These are phyloP conservation scores for Eimeria sp. DNA, from an alignment of 169 alveolate species.

Conservation along the genomic window DNA sequence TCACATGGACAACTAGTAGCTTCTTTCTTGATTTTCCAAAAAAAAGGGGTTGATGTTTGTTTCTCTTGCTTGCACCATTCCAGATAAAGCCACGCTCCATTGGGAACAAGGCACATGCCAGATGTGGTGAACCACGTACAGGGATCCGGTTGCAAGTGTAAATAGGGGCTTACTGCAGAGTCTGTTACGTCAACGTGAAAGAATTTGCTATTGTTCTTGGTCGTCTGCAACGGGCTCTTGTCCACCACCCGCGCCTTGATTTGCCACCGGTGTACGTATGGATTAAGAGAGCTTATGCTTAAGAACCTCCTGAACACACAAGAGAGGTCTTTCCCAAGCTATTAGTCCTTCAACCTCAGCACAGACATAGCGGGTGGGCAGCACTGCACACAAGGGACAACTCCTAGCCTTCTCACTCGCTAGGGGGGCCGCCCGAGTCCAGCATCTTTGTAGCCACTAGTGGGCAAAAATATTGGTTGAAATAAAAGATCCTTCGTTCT, in stretches of 20 bases:
- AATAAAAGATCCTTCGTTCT: background rate
- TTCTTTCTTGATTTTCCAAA: background rate
- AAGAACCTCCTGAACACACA: slow-evolving; percentile 41
- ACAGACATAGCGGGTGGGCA: background rate
- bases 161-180: slow-evolving; percentile 54
- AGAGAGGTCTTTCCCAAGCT: background rate
- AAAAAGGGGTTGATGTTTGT: background rate
- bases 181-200: slow-evolving; percentile 72
- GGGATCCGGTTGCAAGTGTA: background rate
- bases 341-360: background rate
- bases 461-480: background rate
- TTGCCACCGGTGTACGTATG: slow-evolving; percentile 76
- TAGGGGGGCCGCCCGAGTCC: slow-evolving; percentile 34
- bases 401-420: slow-evolving; percentile 30
- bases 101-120: background rate
- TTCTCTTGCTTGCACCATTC: background rate
- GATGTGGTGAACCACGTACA: background rate
- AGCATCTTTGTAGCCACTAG: background rate
- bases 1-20: background rate
- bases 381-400: background rate
- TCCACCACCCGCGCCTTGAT: slow-evolving; percentile 78
- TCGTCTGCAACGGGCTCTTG: slow-evolving; percentile 65
- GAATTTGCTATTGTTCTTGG: slow-evolving; percentile 71
- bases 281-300: slow-evolving; percentile 66
- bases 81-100: background rate